Conservation (phyloP, 495 filamentous ascomycete species). For the Xylaria telfairii region DNA sequence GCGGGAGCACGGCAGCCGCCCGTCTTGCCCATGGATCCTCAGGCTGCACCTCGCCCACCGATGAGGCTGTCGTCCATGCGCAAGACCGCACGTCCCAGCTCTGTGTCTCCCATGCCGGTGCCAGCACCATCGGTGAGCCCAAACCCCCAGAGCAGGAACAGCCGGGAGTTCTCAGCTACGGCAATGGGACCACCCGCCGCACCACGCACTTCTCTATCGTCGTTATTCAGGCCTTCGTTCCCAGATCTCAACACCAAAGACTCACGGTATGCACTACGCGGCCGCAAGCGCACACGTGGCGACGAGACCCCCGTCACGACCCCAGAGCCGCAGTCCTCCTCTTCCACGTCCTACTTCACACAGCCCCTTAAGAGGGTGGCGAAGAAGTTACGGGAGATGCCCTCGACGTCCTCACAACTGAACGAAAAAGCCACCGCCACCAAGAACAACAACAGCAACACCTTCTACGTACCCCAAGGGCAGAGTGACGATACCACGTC, state of each 20-base stretch:
- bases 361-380: slow-evolving; percentile 41
- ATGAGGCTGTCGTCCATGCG: slow-evolving; percentile 29
- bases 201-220: slow-evolving; percentile 18
- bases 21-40: slow-evolving; percentile 29
- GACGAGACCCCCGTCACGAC: slow-evolving; percentile 1
- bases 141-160: slow-evolving; percentile 1
- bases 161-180: not conserved
- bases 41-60: slow-evolving; percentile 29
- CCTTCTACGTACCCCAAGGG: not conserved
- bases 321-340: slow-evolving; percentile 13
- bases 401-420: slow-evolving; percentile 26
- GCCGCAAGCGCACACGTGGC: slow-evolving; percentile 35
- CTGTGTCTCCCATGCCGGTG: slow-evolving; percentile 13
- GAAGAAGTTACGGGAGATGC: slow-evolving; percentile 38
- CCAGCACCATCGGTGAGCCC: slow-evolving; percentile 11
- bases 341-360: slow-evolving; percentile 27
- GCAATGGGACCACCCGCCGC: not conserved
- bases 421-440: slow-evolving; percentile 7
- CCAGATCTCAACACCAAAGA: slow-evolving; percentile 24
- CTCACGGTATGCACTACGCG: slow-evolving; percentile 29
- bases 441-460: not conserved
- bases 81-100: slow-evolving; percentile 16
- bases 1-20: slow-evolving; percentile 26
- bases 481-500: not conserved
- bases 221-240: slow-evolving; percentile 13